Percentiles rank a stretch among this genome's conserved stretches.
Conservation (phyloP, 805 yeast species). For the Monosporozyma servazzii region DNA sequence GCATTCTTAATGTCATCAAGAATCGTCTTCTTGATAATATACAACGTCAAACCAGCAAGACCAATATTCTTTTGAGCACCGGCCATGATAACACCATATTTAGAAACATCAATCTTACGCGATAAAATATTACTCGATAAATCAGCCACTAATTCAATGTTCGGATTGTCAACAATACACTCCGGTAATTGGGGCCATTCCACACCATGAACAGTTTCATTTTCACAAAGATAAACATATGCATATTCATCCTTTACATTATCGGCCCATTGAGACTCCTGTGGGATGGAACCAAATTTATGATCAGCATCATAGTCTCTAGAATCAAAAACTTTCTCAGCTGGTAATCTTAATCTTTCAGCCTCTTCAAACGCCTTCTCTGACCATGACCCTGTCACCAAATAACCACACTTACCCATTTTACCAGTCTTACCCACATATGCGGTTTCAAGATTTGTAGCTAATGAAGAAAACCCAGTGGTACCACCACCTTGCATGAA, state of each 20-base stretch:
- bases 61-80: conserved; percentile 99
- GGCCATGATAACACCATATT: conserved; percentile 85
- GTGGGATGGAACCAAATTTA: conserved; percentile 61
- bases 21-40: conserved; percentile 76
- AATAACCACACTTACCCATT: conserved; percentile 74
- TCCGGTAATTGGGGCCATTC: conserved; percentile 54
- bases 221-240: conserved; percentile 85
- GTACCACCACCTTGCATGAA: conserved; percentile 99
- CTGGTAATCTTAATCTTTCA: conserved; percentile 65
- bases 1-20: conserved; percentile 47
- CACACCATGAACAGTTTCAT: conserved; percentile 94
- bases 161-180: conserved; percentile 43
- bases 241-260: conserved; percentile 51
- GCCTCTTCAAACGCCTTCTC: conserved; percentile 85
- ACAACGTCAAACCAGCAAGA: conserved; percentile 87
- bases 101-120: conserved; percentile 66
- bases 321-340: conserved; percentile 59
- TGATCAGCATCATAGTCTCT: conserved; percentile 40
- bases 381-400: conserved; percentile 92
- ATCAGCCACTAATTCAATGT: conserved; percentile 81
- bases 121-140: conserved; percentile 90
- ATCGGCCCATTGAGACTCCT: conserved; percentile 52
- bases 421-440: conserved; percentile 64
- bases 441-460: conserved; percentile 71
- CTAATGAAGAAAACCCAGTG: conserved; percentile 83